Evolutionary conservation across 73 alveolate species (phyloP), one percentile per base, ranked within the genome.

Genomic region (Paramecium pentaurelia): DNA sequence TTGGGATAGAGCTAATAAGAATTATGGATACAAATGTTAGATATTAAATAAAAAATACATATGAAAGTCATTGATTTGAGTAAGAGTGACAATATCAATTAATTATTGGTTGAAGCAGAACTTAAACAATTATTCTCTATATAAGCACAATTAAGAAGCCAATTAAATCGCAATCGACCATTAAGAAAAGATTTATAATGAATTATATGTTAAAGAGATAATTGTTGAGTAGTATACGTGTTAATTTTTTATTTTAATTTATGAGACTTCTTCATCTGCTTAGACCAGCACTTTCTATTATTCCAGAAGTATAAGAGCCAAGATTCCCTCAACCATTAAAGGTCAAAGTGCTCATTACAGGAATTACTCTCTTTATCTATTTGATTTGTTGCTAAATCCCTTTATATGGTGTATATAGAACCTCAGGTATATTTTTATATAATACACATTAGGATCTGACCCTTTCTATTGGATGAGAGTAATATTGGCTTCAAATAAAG

Each of bases 311-410:
- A 12, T 14, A 80, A 42, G 77, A 80, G 73, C 91, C 91, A 45
- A 42, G 91, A 42, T 80, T 32, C 18, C 34, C 49, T 22, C 25
- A 32, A 42, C 58, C 91, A 7, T 36, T 80, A 27, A 80, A 80
- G 34, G 91, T 80, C 58, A 89, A 89, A 47, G 77, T 89, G 58
- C 70, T 89, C 38, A 71, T 99, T 99, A 99, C 99, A 32, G 98
- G 99, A 58, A 97, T 98, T 71, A 97, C 99, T 34, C 98, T 99
- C 73, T 98, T 99, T 95, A 98, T 99, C 91, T 99, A 96, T 97
- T 95, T 99, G 95, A 98, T 99, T 75, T 99, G 99, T 96, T 99
- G 99, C 91, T 99, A 99, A 97, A 99, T 99, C 88, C 99, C 99
- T 12, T 97, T 99, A 92, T 99, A 98, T 93, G 99, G 99, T 58